Percentiles rank a stretch among this genome's conserved stretches.
These are phyloP conservation scores for Malassezia dermatis DNA, from an alignment of 1,284 basidiomycete genomes.

Conservation along the genomic window DNA sequence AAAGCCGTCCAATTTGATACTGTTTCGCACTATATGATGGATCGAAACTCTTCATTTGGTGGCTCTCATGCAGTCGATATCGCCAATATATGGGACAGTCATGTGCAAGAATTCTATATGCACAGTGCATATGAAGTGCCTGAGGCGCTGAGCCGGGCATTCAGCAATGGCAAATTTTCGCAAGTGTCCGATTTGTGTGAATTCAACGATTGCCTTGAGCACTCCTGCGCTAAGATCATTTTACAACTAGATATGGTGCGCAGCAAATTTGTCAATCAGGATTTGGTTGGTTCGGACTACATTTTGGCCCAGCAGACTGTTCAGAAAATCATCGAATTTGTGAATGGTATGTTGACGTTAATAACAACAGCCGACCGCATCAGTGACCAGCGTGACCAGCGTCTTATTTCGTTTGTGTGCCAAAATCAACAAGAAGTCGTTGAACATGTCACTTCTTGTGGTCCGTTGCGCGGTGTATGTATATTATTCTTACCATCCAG, in stretches of 20 bases:
- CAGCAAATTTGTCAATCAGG: constrained; percentile 2
- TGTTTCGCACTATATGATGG: constrained; percentile 5
- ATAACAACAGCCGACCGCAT: background rate
- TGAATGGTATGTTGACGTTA: background rate
- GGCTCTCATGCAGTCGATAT: constrained; percentile 1
- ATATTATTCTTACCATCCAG: background rate
- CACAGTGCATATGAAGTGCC: constrained; percentile 6
- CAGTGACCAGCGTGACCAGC: constrained; percentile 7
- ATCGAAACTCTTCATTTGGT: constrained; percentile 12
- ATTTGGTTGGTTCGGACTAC: background rate
- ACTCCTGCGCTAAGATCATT: background rate
- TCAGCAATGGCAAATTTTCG: constrained; percentile 14
- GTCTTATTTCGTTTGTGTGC: background rate
- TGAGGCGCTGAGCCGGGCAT: constrained; percentile 8
- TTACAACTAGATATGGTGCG: constrained; percentile 9
- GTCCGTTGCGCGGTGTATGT: background rate
- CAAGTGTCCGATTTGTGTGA: constrained; percentile 11
- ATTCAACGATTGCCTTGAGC: constrained; percentile 4
- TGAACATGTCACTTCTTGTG: background rate
- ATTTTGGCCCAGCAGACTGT: background rate
- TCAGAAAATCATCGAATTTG: background rate
- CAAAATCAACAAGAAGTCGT: background rate
- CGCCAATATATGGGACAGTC: background rate
- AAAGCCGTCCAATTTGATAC: constrained; percentile 13
- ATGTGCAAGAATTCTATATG: constrained; percentile 6